A percentile compares a stretch with the other conserved stretches of the same genome.
phyloP scores from a whole-genome alignment of 176 grass and related monocot genomes.

The Thinopyrum elongatum region DNA sequence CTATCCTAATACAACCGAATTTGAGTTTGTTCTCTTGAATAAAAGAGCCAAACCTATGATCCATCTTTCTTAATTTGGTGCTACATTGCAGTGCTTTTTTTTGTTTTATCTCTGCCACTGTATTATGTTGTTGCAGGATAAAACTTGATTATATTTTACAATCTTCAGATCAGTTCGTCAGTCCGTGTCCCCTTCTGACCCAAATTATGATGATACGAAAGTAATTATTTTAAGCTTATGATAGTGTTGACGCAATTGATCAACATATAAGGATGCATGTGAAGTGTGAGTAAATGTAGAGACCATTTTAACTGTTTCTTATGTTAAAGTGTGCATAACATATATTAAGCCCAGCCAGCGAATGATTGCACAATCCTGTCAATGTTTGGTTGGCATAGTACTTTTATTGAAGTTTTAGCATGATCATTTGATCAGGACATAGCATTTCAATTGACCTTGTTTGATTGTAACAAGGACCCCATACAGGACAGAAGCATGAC shows the following conservation, averaged over 20 bases:
- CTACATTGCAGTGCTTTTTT: background rate
- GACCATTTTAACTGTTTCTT: background rate
- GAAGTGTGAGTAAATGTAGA: background rate
- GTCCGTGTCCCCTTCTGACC: background rate
- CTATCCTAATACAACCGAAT: background rate
- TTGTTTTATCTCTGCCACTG: background rate
- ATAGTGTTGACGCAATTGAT: background rate
- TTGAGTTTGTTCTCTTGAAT: background rate
- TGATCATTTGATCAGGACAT: background rate
- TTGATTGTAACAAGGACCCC: background rate
- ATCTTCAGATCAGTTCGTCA: background rate
- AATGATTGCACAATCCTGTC: background rate
- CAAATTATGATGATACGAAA: background rate
- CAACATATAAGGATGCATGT: background rate
- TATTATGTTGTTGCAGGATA: background rate
- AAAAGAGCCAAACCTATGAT: background rate
- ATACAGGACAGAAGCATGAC: background rate
- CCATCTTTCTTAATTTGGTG: background rate
- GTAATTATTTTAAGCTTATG: background rate
- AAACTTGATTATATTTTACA: background rate
- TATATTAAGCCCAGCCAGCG: background rate
- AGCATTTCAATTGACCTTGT: conserved; percentile 11
- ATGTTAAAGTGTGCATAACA: background rate
- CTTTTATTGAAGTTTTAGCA: background rate
- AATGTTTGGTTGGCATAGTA: background rate